A percentile compares a stretch with the other conserved stretches of the same genome.
Conservation (phyloP, 192 early-diverging fungal genomes). For the Podochytrium sp. region DNA sequence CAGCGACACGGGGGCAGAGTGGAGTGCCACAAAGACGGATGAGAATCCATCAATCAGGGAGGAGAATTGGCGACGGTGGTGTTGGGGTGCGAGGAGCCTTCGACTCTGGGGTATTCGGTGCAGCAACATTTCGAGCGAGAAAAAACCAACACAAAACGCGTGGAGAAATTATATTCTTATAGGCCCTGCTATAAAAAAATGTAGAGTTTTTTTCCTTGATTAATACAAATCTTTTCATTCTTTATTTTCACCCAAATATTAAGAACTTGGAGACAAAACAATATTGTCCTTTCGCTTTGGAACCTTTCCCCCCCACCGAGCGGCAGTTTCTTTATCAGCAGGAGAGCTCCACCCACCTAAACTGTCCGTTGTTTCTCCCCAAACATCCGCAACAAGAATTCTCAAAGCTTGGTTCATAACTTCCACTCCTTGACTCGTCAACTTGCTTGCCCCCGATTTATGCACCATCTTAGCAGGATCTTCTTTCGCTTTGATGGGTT, state of each 20-base stretch:
- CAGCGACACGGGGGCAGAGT: constrained; percentile 11
- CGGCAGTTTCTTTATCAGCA: constrained; percentile 31
- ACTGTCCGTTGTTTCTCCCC: constrained; percentile 43
- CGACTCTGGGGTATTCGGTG: too few relatives aligned
- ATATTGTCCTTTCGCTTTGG: constrained; percentile 32
- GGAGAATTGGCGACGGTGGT: too few relatives aligned
- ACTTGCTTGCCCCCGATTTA: background rate
- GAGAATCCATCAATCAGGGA: background rate
- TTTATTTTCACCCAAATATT: background rate
- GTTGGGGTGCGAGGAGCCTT: too few relatives aligned
- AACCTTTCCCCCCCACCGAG: constrained; percentile 36
- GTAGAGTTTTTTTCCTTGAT: background rate
- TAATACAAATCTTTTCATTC: background rate
- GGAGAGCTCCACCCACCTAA: constrained; percentile 33
- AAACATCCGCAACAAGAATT: constrained; percentile 43
- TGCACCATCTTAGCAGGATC: background rate
- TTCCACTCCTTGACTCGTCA: constrained; percentile 48
- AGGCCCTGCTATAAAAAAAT: too few relatives aligned
- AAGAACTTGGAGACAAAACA: constrained; percentile 12
- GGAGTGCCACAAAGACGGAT: background rate
- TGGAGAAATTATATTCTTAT: too few relatives aligned
- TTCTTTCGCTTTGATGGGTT: background rate
- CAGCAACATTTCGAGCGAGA: too few relatives aligned
- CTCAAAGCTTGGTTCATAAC: constrained; percentile 42
- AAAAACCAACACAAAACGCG: too few relatives aligned